Base-by-base conservation (phyloP, 1,284 basidiomycete genomes). In the Cystobasidium pallidum region DNA sequence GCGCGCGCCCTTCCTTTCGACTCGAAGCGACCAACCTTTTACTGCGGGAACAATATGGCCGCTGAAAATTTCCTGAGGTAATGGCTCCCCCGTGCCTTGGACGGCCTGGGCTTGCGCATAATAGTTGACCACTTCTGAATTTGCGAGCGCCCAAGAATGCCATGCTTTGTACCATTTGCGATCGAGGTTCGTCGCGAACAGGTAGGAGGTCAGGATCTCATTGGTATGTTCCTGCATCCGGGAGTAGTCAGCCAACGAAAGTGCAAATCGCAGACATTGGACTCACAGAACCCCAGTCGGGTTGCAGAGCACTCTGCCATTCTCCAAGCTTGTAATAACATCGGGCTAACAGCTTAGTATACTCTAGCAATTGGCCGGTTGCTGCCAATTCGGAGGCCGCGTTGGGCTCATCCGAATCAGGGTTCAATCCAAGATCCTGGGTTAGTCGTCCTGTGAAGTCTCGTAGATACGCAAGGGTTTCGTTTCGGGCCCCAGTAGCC, bases 121-220 rank as follows among this genome's bases (percentile, higher is more conserved):
- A 77, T 89, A 86, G n/a, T 86, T 86, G 72, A 99, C 90, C 74
- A 98, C 92, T 75, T 98, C 93, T 76, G 96, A 96, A 81, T 98
- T 98, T 13, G 94, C 91, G 72, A 99, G 83, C 6, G 96, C 95
- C 94, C 94, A 99, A 0, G 93, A 94, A 80, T 99, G 95, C 95
- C 95, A 98, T 19, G 95, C 96, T 82, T 98, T 97, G 83, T 98
- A 98, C 95, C 95, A 99, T 49, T 86, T 86, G 6, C 90, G 87
- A 80, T 99, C 96, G 75, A 93, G 92, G 79, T 92, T 90, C 1
- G 95, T 98, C 0, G 96, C 92, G 43, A 90, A 84, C 66, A 87
- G 85, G 82, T 96, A 99, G 32, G 92, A 89, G 75, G 89, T 86
- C 11, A 97, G 82, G 70, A 96, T 92, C 51, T 90, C 89, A 52